phyloP scores from a whole-genome alignment of 257 asterid genomes.

The Mentha longifolia region DNA sequence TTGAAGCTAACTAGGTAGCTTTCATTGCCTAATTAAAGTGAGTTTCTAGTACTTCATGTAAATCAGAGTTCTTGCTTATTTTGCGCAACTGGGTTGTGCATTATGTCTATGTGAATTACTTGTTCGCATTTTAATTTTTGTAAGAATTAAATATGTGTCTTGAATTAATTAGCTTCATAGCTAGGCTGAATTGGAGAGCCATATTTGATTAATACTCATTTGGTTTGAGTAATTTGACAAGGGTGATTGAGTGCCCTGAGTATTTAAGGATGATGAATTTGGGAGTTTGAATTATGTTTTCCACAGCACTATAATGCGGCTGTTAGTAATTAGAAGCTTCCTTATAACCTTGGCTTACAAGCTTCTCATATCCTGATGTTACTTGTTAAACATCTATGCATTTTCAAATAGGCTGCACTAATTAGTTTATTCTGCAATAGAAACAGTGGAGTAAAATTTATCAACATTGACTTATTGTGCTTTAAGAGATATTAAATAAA shows the following conservation, averaged over 20 bases:
- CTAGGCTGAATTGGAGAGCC: background rate
- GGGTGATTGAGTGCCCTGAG: background rate
- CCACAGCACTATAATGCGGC: background rate
- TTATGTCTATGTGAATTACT: too few relatives aligned
- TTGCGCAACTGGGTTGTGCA: too few relatives aligned
- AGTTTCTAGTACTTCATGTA: conserved; percentile 25
- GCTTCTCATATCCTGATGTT: too few relatives aligned
- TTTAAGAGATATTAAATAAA: background rate
- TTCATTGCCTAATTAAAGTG: conserved; percentile 24
- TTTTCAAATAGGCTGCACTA: background rate
- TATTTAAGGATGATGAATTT: background rate
- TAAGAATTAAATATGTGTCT: too few relatives aligned
- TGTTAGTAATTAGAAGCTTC: background rate
- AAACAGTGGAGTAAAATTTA: background rate
- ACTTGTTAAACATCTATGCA: background rate
- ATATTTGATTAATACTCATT: background rate
- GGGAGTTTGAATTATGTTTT: background rate
- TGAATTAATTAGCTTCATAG: background rate
- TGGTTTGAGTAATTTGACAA: too few relatives aligned
- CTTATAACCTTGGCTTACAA: too few relatives aligned
- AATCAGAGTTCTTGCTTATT: background rate
- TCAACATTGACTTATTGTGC: background rate
- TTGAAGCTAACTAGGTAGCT: conserved; percentile 19
- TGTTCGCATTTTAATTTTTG: too few relatives aligned
- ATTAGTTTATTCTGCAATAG: background rate